Evolutionary conservation across 2,329 filamentous ascomycete species (phyloP).

Genomic region (Tetracladium maxilliforme): DNA sequence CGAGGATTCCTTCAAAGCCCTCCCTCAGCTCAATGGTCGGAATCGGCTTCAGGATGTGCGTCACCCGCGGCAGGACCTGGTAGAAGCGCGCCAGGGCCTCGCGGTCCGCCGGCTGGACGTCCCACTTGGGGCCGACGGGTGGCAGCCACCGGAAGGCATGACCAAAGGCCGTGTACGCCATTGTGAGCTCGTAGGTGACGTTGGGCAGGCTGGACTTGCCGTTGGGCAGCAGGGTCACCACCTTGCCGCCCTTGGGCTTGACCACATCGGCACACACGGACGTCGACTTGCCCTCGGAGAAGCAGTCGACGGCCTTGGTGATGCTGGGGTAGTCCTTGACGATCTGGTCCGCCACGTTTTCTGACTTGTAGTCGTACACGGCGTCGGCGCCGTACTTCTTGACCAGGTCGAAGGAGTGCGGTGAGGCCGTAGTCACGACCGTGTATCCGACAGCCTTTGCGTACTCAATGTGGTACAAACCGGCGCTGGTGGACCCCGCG

Average conservation of each 20-base stretch:
- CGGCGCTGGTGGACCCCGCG: constrained; percentile 5
- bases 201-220: constrained; percentile 7
- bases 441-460: constrained; percentile 4
- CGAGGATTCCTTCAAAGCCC: constrained; percentile 7
- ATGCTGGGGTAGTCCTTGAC: constrained; percentile 9
- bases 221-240: constrained; percentile 11
- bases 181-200: constrained; percentile 9
- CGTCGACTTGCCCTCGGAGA: constrained; percentile 14
- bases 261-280: constrained; percentile 13
- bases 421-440: constrained; percentile 2
- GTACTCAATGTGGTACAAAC: constrained; percentile 5
- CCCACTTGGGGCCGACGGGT: constrained; percentile 13
- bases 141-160: constrained; percentile 11
- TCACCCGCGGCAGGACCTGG: constrained; percentile 5
- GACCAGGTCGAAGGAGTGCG: background rate
- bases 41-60: constrained; percentile 6
- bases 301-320: constrained; percentile 15
- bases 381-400: too few relatives aligned
- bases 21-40: constrained; percentile 5
- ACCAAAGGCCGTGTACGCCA: constrained; percentile 12
- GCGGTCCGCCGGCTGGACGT: constrained; percentile 11
- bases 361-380: too few relatives aligned
- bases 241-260: constrained; percentile 12
- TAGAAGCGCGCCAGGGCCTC: constrained; percentile 10
- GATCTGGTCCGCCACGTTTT: background rate